Evolutionary conservation across 2,329 filamentous ascomycete species (phyloP), one percentile per base, ranked within the genome.

Genomic region (Trichoderma hamatum): DNA sequence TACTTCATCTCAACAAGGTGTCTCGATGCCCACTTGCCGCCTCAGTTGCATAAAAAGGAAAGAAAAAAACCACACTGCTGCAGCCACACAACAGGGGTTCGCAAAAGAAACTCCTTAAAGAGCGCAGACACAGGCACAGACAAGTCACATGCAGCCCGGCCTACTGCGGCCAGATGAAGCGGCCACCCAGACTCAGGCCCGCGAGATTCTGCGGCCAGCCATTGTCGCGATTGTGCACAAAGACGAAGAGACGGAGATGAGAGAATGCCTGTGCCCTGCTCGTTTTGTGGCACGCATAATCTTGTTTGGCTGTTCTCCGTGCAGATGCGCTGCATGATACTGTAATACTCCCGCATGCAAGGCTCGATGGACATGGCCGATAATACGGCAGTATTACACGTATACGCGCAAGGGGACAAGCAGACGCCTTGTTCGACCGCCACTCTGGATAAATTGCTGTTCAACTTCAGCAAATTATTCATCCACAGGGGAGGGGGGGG

Each of bases 91-190:
- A 11, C 56, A 60, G 36, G 24, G 19, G 36, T 26, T n/a, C 39
- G 6, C 7, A 9, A 30, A n/a, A 21, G 24, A n/a, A 36, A 3
- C 7, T 24, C 46, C 46, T 21, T 14, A 21, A 21, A 14, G 51
- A n/a, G 26, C 19, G 30, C 52, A 3, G 14, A 5, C 26, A 59
- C 39, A 43, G 39, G 54, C 39, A 46, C 43, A 51, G 16, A 32
- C 7, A 39, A 59, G 63, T 67, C 63, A 67, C 63, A 67, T 67
- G 63, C 54, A 67, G 54, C n/a, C 54, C 9, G 54, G 21, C 63
- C 28, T 26, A 21, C 54, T 67, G 63, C 54, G 54, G 63, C 63
- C 63, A 16, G 54, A 5, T 59, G 26, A 49, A 51, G 63, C 63
- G 63, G 63, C 63, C 63, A 19, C 36, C 28, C 19, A 63, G 60